Evolutionary conservation across 1,284 basidiomycete genomes (phyloP), one percentile per base, ranked within the genome.

Genomic region (Marasmius tenuissimus): DNA sequence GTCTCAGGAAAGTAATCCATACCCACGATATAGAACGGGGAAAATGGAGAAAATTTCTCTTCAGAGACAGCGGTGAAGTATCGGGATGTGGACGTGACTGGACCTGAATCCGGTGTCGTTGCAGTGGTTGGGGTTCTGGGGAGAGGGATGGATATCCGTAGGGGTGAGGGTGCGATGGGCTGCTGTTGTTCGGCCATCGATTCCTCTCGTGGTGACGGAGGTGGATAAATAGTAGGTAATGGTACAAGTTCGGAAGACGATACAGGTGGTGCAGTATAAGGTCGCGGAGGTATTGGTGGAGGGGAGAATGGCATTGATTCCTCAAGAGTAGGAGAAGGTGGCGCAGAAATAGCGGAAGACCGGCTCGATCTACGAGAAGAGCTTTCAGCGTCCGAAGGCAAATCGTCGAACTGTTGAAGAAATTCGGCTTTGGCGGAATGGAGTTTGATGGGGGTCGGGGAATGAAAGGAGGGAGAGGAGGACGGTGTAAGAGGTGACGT

Each of bases 401-500:
- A 9, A 59, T 39, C 49, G 7, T 50, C 35, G 49, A 27, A 51
- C 12, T 14, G 33, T 22, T 33, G 48, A 20, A 35, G 10, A 42
- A 50, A 53, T 37, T 49, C 12, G 10, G 52, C 27, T 49, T 49
- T 49, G 14, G 27, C 22, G 8, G 42, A 35, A 18, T n/a, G 22
- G 39, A 49, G 12, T 34, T 61, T 61, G 39, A 20, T 55, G 5
- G 39, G 45, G 8, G 61, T 49, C 12, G 51, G 61, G 11, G 57
- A 54, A 39, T 45, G 37, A 16, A 50, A 54, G 10, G 58, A 54
- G 11, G 22, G 20, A 10, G 53, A 45, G 6, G 59, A 40, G 4
- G 50, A 45, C 12, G 59, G 58, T 3, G 64, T 63, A 6, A 58
- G 42, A n/a, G 57, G 59, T 12, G 64, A 63, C n/a, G 58, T 18